phyloP scores from a whole-genome alignment of 352 stramenopile species.

The Thalassiosira mediterranea region DNA sequence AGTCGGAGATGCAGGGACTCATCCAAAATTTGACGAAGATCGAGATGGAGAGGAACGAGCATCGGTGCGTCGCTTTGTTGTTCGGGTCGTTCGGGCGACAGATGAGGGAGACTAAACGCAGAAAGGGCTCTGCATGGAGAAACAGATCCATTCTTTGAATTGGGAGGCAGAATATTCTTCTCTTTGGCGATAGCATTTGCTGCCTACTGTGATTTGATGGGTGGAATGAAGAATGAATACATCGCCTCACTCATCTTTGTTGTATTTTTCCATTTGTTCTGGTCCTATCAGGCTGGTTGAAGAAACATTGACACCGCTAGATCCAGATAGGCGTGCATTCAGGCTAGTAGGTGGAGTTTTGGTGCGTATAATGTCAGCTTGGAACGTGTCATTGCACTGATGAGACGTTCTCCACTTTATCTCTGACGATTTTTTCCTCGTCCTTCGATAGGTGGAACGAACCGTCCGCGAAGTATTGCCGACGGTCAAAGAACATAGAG shows the following conservation, averaged over 20 bases:
- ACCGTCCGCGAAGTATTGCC: slow-evolving; percentile 94
- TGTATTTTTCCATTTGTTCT: too few species aligned
- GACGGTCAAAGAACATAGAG: slow-evolving; percentile 85
- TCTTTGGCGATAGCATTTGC: too few species aligned
- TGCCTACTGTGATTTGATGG: too few species aligned
- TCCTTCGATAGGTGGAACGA: slow-evolving; percentile 86
- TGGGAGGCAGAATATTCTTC: too few species aligned
- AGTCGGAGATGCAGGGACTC: slow-evolving; percentile 40
- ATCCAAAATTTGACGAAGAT: slow-evolving; percentile 49
- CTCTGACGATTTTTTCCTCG: neutral
- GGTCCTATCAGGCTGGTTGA: slow-evolving; percentile 73
- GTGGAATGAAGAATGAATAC: too few species aligned
- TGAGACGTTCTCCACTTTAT: neutral
- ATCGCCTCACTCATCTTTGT: too few species aligned
- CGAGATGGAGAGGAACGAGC: slow-evolving; percentile 57
- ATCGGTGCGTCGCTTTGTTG: slow-evolving; percentile 24
- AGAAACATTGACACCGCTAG: slow-evolving; percentile 77
- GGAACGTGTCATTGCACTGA: too few species aligned
- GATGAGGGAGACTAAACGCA: too few species aligned
- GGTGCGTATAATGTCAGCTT: slow-evolving; percentile 35
- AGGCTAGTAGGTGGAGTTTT: slow-evolving; percentile 95
- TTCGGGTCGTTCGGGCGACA: too few species aligned
- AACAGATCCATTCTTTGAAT: too few species aligned
- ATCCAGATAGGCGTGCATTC: slow-evolving; percentile 89
- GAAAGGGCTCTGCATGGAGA: too few species aligned